Evolutionary conservation across 371 early-diverging fungal species (phyloP).

Genomic region (Rhizomucor miehei): DNA sequence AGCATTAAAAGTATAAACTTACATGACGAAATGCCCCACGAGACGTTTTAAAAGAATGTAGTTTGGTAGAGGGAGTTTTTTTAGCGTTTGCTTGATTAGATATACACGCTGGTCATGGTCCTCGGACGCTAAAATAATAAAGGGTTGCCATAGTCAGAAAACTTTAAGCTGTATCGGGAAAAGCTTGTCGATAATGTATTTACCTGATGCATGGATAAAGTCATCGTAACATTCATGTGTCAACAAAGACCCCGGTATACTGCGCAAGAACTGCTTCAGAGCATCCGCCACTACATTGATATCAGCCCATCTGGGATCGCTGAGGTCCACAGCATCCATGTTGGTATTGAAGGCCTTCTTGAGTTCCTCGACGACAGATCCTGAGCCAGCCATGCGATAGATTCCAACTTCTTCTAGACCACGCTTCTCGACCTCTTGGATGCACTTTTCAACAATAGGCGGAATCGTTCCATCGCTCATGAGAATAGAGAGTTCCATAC

Average conservation of each 20-base stretch:
- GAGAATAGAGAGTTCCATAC: conserved; percentile 56
- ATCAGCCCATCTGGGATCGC: conserved; percentile 69
- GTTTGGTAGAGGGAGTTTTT: conserved; percentile 67
- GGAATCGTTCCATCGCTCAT: conserved; percentile 64
- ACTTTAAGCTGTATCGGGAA: too few species aligned
- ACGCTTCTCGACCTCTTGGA: conserved; percentile 73
- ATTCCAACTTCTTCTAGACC: conserved; percentile 85
- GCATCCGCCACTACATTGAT: conserved; percentile 89
- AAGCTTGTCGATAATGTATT: not conserved
- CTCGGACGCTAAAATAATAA: conserved; percentile 46
- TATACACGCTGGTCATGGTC: conserved; percentile 79
- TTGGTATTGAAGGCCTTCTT: conserved; percentile 60
- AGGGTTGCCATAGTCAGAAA: not conserved
- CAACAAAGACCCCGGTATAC: conserved; percentile 90
- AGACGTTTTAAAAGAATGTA: conserved; percentile 68
- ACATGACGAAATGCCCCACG: conserved; percentile 76
- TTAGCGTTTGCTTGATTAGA: conserved; percentile 72
- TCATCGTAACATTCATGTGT: conserved; percentile 80
- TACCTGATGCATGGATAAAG: conserved; percentile 82
- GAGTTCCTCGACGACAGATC: conserved; percentile 62
- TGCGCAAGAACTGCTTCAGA: conserved; percentile 91
- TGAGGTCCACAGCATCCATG: conserved; percentile 55
- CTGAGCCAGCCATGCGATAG: conserved; percentile 77
- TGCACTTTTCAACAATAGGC: conserved; percentile 66
- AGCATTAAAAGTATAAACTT: too few species aligned